Evolutionary conservation across 2,329 filamentous ascomycete species (phyloP).

Genomic region (Diaporthe longicolla): DNA sequence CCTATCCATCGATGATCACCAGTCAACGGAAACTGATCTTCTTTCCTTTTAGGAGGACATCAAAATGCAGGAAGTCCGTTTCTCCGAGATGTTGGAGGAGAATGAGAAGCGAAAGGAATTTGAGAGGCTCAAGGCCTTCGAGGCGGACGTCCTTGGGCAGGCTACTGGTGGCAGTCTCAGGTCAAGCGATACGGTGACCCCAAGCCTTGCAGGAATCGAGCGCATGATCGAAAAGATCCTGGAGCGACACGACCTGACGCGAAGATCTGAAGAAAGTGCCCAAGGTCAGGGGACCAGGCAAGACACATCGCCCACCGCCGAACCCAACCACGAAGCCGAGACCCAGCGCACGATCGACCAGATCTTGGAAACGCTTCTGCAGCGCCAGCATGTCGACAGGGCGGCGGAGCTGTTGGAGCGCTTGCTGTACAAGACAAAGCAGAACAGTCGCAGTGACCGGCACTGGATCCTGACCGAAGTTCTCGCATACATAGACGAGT

Average conservation of each 20-base stretch:
- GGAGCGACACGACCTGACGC: conserved; percentile 11
- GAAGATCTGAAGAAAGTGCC: background rate
- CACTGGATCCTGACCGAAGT: conserved; percentile 31
- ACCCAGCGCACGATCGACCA: conserved; percentile 5
- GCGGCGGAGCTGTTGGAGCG: conserved; percentile 11
- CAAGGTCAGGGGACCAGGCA: background rate
- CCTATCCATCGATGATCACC: background rate
- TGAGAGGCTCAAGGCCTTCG: conserved; percentile 5
- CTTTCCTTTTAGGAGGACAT: background rate
- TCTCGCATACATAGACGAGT: conserved; percentile 8
- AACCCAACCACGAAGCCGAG: background rate
- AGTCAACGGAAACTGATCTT: background rate
- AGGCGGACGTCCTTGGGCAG: background rate
- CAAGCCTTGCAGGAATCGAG: conserved; percentile 6
- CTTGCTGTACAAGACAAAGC: conserved; percentile 15
- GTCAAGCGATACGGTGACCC: background rate
- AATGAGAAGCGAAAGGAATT: background rate
- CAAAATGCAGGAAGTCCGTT: background rate
- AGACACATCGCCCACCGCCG: background rate
- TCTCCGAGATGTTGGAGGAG: conserved; percentile 1
- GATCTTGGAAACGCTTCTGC: conserved; percentile 7
- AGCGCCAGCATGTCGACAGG: background rate
- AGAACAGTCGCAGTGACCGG: conserved; percentile 3
- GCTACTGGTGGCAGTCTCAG: background rate
- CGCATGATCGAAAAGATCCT: background rate